Conservation (phyloP, 2,329 filamentous ascomycete species). For the Monilinia aucupariae region DNA sequence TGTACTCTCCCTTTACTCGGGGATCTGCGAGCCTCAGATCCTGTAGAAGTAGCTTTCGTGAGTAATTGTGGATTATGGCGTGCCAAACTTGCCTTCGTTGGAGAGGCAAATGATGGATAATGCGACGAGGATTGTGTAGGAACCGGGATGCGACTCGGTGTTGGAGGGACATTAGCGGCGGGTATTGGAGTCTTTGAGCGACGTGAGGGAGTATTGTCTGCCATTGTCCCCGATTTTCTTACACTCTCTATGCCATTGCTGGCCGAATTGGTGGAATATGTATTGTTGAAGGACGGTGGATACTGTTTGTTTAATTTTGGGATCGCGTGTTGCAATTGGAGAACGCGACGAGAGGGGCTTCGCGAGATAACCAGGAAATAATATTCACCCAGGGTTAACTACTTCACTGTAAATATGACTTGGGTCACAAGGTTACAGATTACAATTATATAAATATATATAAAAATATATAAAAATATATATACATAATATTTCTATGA, state of each 20-base stretch:
- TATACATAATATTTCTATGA: too few species aligned
- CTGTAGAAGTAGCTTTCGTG: slow-evolving; percentile 36
- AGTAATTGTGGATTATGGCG: slow-evolving; percentile 56
- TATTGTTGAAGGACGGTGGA: neutral
- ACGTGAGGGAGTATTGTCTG: slow-evolving; percentile 13
- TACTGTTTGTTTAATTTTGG: neutral
- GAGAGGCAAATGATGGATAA: slow-evolving; percentile 58
- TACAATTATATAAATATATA: too few species aligned
- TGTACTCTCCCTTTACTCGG: slow-evolving; percentile 30
- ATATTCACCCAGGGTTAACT: neutral
- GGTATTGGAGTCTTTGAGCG: slow-evolving; percentile 13
- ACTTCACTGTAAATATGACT: slow-evolving; percentile 1
- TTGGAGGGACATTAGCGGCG: slow-evolving; percentile 38
- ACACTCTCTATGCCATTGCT: slow-evolving; percentile 10
- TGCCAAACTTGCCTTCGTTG: slow-evolving; percentile 58
- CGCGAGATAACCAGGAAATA: neutral
- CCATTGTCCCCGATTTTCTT: neutral
- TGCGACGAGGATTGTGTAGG: slow-evolving; percentile 21
- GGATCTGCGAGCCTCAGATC: slow-evolving; percentile 35
- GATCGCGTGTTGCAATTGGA: neutral
- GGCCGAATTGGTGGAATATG: neutral
- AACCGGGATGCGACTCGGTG: slow-evolving; percentile 34
- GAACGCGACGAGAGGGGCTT: slow-evolving; percentile 14
- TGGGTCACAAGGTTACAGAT: too few species aligned
- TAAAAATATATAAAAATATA: neutral